Evolutionary conservation across 1,284 basidiomycete species (phyloP).

Genomic region (Dichomitus squalens): DNA sequence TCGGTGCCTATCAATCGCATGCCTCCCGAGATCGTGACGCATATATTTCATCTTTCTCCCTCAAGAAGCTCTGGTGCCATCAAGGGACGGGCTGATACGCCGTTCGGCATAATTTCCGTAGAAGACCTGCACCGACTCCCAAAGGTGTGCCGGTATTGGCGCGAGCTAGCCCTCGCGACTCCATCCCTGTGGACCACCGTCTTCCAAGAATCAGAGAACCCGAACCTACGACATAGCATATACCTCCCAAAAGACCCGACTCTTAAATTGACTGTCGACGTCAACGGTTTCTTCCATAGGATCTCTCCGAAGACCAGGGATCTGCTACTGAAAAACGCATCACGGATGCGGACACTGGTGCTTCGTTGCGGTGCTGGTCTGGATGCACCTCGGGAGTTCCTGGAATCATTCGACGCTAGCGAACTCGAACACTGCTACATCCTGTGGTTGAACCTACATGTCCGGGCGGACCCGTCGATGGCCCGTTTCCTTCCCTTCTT

Average conservation of each 20-base stretch:
- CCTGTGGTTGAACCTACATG: too few relatives aligned
- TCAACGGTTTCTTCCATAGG: too few relatives aligned
- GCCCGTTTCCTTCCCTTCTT: neutral
- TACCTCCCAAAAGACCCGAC: neutral
- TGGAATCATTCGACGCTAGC: neutral
- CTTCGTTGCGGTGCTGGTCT: too few relatives aligned
- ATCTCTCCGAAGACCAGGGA: neutral
- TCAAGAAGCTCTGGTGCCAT: too few relatives aligned
- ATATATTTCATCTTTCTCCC: neutral
- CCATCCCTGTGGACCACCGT: neutral
- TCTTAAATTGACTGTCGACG: neutral
- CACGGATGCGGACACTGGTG: too few relatives aligned
- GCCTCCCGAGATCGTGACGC: neutral
- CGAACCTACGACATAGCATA: neutral
- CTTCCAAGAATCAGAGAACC: neutral
- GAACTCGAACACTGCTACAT: neutral
- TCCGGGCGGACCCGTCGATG: too few relatives aligned
- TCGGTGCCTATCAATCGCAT: neutral
- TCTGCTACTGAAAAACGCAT: neutral
- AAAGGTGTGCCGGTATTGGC: neutral
- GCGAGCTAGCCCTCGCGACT: neutral
- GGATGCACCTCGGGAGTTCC: neutral
- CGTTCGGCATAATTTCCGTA: neutral
- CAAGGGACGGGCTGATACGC: too few relatives aligned
- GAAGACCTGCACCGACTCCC: neutral